Evolutionary conservation across 768 basidiomycete species (phyloP).

Genomic region (Suillus weaverae): DNA sequence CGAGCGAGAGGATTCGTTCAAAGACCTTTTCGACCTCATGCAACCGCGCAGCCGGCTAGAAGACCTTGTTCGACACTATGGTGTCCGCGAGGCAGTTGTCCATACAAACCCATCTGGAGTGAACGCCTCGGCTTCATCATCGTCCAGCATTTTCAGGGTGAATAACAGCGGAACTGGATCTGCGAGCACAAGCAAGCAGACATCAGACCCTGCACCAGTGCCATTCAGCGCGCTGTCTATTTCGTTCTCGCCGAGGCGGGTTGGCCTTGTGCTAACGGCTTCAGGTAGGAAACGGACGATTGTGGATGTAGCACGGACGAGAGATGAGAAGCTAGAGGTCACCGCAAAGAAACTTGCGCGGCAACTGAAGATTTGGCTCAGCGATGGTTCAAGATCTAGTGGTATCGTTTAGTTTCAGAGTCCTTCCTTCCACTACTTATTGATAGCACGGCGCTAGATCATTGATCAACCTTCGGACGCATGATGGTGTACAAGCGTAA

Average conservation of each 20-base stretch:
- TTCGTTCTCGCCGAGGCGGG: slow-evolving; percentile 41
- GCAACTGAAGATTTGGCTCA: slow-evolving; percentile 48
- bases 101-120: slow-evolving; percentile 10
- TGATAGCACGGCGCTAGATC: neutral
- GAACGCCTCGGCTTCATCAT: slow-evolving; percentile 5
- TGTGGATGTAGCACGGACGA: slow-evolving; percentile 48
- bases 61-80: slow-evolving; percentile 59
- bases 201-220: slow-evolving; percentile 17
- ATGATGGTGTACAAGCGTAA: neutral
- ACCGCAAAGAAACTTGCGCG: slow-evolving; percentile 52
- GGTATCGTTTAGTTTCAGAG: neutral
- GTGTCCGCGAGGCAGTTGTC: slow-evolving; percentile 40
- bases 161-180: slow-evolving; percentile 8
- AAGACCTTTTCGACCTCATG: slow-evolving; percentile 74
- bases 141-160: slow-evolving; percentile 2
- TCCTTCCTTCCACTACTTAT: neutral
- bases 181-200: neutral
- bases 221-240: slow-evolving; percentile 40
- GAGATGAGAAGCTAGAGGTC: slow-evolving; percentile 57
- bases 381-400: slow-evolving; percentile 5
- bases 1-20: slow-evolving; percentile 72
- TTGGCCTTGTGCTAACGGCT: slow-evolving; percentile 36
- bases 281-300: slow-evolving; percentile 50
- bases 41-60: slow-evolving; percentile 78
- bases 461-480: neutral